Conservation (phyloP, 306 rosid species). For the Pyrus communis region DNA sequence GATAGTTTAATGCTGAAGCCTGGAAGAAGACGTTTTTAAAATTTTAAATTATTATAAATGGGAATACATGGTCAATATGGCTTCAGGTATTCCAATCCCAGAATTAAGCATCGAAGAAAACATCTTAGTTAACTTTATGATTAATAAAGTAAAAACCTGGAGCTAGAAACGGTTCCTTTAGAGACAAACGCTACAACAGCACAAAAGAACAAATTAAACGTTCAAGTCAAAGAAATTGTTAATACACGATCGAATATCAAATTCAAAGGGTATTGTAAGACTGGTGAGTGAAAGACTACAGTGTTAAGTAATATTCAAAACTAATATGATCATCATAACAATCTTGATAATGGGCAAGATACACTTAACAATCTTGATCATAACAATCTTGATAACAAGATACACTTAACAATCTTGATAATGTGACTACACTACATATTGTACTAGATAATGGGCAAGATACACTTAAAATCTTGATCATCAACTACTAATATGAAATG, state of each 20-base stretch:
- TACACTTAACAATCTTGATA: too few relatives aligned
- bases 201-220: background rate
- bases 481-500: background rate
- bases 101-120: background rate
- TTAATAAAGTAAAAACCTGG: background rate
- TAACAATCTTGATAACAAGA: too few relatives aligned
- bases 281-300: background rate
- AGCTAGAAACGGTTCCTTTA: background rate
- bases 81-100: background rate
- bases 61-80: background rate
- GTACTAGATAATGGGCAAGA: background rate
- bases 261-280: background rate
- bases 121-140: background rate
- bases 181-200: background rate
- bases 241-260: background rate
- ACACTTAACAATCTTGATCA: too few relatives aligned
- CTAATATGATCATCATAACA: too few relatives aligned
- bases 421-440: too few relatives aligned
- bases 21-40: background rate
- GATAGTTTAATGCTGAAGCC: background rate
- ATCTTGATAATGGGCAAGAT: too few relatives aligned
- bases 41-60: background rate
- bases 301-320: too few relatives aligned
- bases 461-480: background rate
- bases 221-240: background rate